Evolutionary conservation across 2,329 filamentous ascomycete species (phyloP), one percentile per base, ranked within the genome.

Genomic region (Calonectria montana): DNA sequence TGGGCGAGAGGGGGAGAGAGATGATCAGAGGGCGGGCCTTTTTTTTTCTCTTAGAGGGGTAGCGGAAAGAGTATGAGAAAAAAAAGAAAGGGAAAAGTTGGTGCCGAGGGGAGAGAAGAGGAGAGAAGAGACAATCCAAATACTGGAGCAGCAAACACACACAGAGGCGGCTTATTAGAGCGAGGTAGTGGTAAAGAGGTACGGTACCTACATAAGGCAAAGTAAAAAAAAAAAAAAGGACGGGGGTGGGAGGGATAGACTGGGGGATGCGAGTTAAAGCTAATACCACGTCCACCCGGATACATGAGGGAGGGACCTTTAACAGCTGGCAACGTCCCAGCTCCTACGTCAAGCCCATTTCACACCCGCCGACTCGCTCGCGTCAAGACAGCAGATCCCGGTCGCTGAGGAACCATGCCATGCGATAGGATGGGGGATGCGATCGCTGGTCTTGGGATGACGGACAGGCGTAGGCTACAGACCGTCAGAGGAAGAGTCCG

Each of bases 21-120:
- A 63, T 69, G 29, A 61, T 47, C 37, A 55, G 48, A 57, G 50
- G 47, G 61, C 62, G 70, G 55, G 59, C 16, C 31, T 50, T 50
- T 59, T 57, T 57, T 59, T 57, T 39, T 35, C 23, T 37, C 50
- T 59, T 59, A 31, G 53, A 59, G 53, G 53, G 53, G 53, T 59
- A 59, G 25, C 15, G 35, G 69, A 67, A 70, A 55, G 67, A 71
- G 72, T 47, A 67, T 59, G 66, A 67, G 65, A 72, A 48, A 64
- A 61, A 71, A 61, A 63, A 64, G 53, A 47, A 62, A 72, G 67
- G 59, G 70, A 70, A 69, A 74, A 67, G 65, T 62, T 59, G 53
- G 71, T 48, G 48, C 41, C 23, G 37, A 37, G 48, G 50, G 27
- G 64, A 41, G 65, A 71, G 57, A 37, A 68, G 65, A 57, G 41